Evolutionary conservation across 225 moss, liverwort and hornwort genomes (phyloP).

Genomic region (Bryoerythrophyllum caledonicum): DNA sequence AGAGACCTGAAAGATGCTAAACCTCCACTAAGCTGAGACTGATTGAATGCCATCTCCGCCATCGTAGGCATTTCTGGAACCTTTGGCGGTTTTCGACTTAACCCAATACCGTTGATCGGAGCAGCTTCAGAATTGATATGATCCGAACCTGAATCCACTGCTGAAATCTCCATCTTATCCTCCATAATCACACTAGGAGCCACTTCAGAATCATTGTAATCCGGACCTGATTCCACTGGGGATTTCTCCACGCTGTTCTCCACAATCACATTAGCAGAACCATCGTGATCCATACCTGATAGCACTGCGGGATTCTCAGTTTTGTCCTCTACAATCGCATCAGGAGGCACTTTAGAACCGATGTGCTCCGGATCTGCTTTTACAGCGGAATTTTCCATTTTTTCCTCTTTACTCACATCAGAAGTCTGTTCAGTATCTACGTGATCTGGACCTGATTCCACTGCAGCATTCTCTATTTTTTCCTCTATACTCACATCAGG

Average conservation of each 20-base stretch:
- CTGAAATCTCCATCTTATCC: constrained; percentile 21
- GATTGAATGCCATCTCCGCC: constrained; percentile 31
- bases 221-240: constrained; percentile 18
- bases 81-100: constrained; percentile 25
- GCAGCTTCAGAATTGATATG: constrained; percentile 16
- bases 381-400: no score
- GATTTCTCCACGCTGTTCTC: constrained; percentile 24
- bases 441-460: no score
- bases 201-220: constrained; percentile 16
- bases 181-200: constrained; percentile 32
- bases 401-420: no score
- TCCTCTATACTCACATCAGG: no score
- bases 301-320: no score
- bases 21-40: constrained; percentile 27
- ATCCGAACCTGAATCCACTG: constrained; percentile 18
- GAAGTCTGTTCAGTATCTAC: no score
- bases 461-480: no score
- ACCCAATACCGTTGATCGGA: constrained; percentile 31
- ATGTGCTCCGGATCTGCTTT: no score
- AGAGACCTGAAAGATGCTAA: constrained; percentile 47
- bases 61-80: constrained; percentile 29
- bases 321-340: no score
- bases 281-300: no score
- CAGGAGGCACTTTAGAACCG: no score
- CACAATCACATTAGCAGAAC: constrained; percentile 30